These are phyloP conservation scores for Populus hybrid DNA, from an alignment of 441 rosid species.

Conservation along the genomic window DNA sequence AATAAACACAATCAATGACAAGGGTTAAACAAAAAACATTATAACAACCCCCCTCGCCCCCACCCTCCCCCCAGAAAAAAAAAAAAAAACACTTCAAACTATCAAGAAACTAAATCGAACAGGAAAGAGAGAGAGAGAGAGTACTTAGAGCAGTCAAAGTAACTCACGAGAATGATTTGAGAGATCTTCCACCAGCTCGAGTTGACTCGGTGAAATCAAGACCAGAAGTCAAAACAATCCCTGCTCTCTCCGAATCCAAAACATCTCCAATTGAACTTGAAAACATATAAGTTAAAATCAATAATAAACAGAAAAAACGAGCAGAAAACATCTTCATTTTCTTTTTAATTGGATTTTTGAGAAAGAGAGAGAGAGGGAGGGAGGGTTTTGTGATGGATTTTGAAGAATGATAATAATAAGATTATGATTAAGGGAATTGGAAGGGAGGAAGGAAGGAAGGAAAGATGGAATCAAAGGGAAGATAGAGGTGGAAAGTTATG, in stretches of 20 bases:
- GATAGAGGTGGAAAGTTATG: not conserved
- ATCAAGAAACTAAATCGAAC: not conserved
- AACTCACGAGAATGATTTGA: constrained; percentile 49
- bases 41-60: not conserved
- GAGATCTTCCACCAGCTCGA: constrained; percentile 44
- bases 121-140: not conserved
- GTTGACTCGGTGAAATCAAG: not conserved
- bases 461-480: not conserved
- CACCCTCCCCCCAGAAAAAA: too few relatives aligned
- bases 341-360: not conserved
- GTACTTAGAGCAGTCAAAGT: not conserved
- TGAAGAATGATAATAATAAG: too few relatives aligned
- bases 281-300: constrained; percentile 10
- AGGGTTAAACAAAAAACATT: not conserved
- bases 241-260: constrained; percentile 9
- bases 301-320: constrained; percentile 21
- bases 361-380: not conserved
- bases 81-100: not conserved
- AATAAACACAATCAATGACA: not conserved
- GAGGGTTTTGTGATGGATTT: not conserved
- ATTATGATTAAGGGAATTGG: not conserved
- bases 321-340: constrained; percentile 5
- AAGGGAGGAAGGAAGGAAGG: too few relatives aligned
- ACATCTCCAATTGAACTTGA: constrained; percentile 10
- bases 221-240: not conserved